A percentile compares a stretch with the other conserved stretches of the same genome.
Conservation (phyloP, 345 rosid species). For the Jatropha curcas region DNA sequence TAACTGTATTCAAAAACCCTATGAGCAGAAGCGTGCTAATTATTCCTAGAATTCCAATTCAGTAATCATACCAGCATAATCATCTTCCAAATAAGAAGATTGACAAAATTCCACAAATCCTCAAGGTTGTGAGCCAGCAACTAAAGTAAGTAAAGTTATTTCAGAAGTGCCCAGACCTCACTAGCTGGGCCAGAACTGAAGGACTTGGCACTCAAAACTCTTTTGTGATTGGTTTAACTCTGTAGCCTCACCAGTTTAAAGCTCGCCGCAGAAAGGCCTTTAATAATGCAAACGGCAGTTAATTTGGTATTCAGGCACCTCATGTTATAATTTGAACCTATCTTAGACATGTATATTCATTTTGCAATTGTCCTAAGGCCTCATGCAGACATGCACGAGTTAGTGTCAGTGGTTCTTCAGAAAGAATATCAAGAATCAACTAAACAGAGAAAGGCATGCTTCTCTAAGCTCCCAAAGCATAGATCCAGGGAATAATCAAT, state of each 20-base stretch:
- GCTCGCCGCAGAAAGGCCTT: background rate
- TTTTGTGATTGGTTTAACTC: background rate
- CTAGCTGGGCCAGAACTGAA: background rate
- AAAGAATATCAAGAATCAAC: background rate
- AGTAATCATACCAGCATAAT: background rate
- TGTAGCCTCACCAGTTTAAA: background rate
- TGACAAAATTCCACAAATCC: background rate
- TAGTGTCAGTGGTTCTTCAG: background rate
- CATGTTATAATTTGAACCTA: background rate
- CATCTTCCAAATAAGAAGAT: background rate
- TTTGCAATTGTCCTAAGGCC: background rate
- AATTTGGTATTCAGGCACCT: background rate
- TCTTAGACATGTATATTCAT: background rate
- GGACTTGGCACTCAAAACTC: background rate
- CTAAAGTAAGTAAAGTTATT: background rate
- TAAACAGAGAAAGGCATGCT: background rate
- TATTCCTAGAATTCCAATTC: background rate
- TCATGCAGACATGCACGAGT: background rate
- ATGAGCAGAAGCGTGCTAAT: background rate
- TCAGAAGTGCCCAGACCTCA: background rate
- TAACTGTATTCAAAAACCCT: background rate
- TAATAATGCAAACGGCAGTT: background rate
- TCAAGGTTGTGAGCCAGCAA: background rate
- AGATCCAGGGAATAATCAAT: background rate
- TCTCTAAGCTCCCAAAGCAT: background rate